Conservation (phyloP, 2,329 filamentous ascomycete species). For the Pestalotiopsis sp. region DNA sequence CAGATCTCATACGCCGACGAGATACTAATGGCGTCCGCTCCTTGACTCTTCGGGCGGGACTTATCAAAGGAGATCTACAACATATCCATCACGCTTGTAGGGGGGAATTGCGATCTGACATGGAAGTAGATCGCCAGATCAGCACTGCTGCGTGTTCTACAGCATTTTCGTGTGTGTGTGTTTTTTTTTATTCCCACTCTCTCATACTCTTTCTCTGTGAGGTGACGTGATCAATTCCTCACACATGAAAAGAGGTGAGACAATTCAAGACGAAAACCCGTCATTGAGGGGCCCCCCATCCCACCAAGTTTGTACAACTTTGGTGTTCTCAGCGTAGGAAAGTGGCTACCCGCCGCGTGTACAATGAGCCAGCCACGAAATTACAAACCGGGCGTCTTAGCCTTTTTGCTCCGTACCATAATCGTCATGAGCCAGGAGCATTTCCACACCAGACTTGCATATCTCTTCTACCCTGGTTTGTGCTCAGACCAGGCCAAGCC, state of each 20-base stretch:
- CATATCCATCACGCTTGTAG: neutral
- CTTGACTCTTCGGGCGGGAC: neutral
- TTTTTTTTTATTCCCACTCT: neutral
- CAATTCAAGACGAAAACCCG: neutral
- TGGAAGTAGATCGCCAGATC: neutral
- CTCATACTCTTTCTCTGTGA: neutral
- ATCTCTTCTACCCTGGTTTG: neutral
- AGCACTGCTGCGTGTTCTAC: neutral
- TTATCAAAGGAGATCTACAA: neutral
- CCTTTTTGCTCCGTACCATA: neutral
- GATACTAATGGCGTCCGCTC: neutral
- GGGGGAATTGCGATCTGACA: neutral
- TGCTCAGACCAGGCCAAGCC: neutral
- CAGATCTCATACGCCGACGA: neutral
- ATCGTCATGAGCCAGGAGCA: too few relatives aligned
- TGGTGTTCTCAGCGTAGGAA: neutral
- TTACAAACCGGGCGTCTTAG: neutral
- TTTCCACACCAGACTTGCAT: neutral
- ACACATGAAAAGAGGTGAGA: neutral
- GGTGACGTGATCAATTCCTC: neutral
- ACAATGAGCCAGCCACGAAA: neutral
- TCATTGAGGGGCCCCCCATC: neutral
- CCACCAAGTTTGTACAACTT: neutral
- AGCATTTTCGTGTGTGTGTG: too few relatives aligned
- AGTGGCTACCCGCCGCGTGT: neutral